Conservation (phyloP, 2,329 filamentous ascomycete genomes). For the Xylariaceae sp. region DNA sequence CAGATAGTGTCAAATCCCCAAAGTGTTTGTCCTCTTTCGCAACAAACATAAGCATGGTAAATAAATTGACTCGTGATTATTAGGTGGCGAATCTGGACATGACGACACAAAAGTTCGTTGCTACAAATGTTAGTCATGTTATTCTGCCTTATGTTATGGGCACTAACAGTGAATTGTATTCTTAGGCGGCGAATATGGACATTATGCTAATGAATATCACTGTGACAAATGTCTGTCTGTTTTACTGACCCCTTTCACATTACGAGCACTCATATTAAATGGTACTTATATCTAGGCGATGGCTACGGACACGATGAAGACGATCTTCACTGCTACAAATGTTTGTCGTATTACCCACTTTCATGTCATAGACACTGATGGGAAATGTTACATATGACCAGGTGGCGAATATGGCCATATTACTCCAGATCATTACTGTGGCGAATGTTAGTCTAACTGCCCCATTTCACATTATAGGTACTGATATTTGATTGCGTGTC, state of each 20-base stretch:
- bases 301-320: background rate
- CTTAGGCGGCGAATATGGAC: background rate
- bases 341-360: too few species aligned
- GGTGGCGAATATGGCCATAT: too few species aligned
- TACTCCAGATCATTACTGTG: too few species aligned
- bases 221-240: background rate
- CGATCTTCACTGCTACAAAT: background rate
- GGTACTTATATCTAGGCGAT: background rate
- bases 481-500: too few species aligned
- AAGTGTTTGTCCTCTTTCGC: background rate
- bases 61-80: background rate
- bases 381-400: too few species aligned
- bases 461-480: too few species aligned
- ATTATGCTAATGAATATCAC: background rate
- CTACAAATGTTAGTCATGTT: background rate
- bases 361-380: too few species aligned
- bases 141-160: background rate
- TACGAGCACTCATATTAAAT: background rate
- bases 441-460: too few species aligned
- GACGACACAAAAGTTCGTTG: background rate
- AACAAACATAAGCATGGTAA: background rate
- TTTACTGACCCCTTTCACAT: background rate
- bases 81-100: background rate
- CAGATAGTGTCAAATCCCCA: background rate
- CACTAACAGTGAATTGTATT: background rate